Percentiles rank a stretch among this genome's conserved stretches.
Conservation (phyloP, 2,329 filamentous ascomycete genomes). For the Talaromyces sp. region DNA sequence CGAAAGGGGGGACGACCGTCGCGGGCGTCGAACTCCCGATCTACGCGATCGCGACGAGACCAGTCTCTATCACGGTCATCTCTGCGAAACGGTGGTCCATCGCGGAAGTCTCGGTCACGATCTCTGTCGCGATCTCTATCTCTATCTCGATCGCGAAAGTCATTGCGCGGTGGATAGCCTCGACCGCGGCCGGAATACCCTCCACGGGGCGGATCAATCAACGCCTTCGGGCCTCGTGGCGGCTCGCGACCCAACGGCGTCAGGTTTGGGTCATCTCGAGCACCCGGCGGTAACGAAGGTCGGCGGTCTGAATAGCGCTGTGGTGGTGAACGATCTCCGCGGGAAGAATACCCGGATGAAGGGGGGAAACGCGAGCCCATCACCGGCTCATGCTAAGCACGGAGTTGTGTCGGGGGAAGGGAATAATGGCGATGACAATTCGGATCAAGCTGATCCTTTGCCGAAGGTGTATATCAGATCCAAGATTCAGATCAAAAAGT, state of each 20-base stretch:
- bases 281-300: conserved; percentile 60
- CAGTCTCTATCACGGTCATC: conserved; percentile 43
- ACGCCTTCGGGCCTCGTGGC: conserved; percentile 75
- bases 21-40: conserved; percentile 46
- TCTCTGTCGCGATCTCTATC: conserved; percentile 35
- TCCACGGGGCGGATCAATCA: conserved; percentile 66
- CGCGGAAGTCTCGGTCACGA: conserved; percentile 33
- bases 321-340: conserved; percentile 64
- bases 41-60: conserved; percentile 46
- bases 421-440: neutral
- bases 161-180: conserved; percentile 57
- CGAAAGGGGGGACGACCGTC: conserved; percentile 44
- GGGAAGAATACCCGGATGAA: conserved; percentile 59
- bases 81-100: conserved; percentile 39
- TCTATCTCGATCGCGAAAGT: conserved; percentile 53
- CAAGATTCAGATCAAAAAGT: neutral
- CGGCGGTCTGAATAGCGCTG: conserved; percentile 69
- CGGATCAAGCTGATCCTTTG: conserved; percentile 5
- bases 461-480: neutral
- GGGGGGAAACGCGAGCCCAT: conserved; percentile 60
- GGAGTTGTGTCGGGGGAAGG: conserved; percentile 14
- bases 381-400: conserved; percentile 37
- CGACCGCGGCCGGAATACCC: conserved; percentile 52
- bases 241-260: conserved; percentile 62
- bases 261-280: conserved; percentile 57